Percentiles rank a stretch among this genome's conserved stretches.
phyloP scores from a whole-genome alignment of 352 stramenopile genomes.

The Discostella stelligera region DNA sequence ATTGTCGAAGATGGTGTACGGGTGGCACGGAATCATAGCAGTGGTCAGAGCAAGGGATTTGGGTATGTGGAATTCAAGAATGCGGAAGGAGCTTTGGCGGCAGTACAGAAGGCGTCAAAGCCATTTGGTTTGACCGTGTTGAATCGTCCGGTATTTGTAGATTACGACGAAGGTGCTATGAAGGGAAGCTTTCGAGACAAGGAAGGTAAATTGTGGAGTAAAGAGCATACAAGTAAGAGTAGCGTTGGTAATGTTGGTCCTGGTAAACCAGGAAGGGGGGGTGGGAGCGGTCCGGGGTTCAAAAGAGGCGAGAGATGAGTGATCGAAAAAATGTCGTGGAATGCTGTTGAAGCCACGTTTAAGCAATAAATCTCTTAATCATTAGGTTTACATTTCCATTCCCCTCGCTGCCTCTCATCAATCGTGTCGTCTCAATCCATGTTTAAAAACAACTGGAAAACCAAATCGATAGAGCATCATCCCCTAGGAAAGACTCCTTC shows the following conservation, averaged over 20 bases:
- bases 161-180: slow-evolving; percentile 90
- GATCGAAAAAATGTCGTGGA: slow-evolving; percentile 1
- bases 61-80: slow-evolving; percentile 96
- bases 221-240: slow-evolving; percentile 40
- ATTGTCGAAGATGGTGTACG: slow-evolving; percentile 88
- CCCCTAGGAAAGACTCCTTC: too few relatives aligned
- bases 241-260: not conserved
- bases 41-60: slow-evolving; percentile 94
- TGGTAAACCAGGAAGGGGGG: slow-evolving; percentile 7
- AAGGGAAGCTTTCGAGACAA: slow-evolving; percentile 88
- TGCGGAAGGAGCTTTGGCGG: slow-evolving; percentile 85
- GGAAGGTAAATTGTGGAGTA: slow-evolving; percentile 66
- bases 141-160: slow-evolving; percentile 88
- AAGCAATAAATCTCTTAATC: too few relatives aligned
- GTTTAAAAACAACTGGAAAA: too few relatives aligned
- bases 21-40: slow-evolving; percentile 91
- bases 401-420: too few relatives aligned
- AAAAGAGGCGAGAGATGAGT: slow-evolving; percentile 1
- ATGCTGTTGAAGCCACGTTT: not conserved
- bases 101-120: slow-evolving; percentile 72
- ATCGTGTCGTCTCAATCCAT: too few relatives aligned
- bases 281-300: not conserved
- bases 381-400: too few relatives aligned
- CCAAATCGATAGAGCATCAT: too few relatives aligned
- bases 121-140: slow-evolving; percentile 71